Percentiles rank a stretch among this genome's conserved stretches.
Conservation (phyloP, 306 rosid genomes). For the Dryas drummondii region DNA sequence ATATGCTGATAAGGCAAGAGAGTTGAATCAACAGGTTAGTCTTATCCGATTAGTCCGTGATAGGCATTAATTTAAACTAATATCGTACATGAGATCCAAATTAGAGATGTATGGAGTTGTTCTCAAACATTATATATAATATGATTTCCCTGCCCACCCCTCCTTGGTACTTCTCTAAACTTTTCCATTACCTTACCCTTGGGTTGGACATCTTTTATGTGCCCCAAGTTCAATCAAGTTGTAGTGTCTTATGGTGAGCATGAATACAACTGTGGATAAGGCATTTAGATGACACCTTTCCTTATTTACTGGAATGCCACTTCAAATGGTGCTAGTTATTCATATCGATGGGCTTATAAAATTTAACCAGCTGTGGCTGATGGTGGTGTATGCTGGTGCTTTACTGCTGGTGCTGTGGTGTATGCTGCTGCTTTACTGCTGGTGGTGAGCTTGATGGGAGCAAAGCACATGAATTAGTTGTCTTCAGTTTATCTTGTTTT, state of each 20-base stretch:
- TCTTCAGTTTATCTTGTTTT: background rate
- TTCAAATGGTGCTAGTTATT: background rate
- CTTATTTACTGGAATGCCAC: background rate
- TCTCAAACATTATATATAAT: background rate
- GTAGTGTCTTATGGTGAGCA: background rate
- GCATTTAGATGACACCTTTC: background rate
- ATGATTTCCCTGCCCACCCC: background rate
- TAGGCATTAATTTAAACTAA: background rate
- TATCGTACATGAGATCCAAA: background rate
- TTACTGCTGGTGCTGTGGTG: background rate
- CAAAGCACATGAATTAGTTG: background rate
- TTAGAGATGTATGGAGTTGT: background rate
- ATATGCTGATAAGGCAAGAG: conserved; percentile 93
- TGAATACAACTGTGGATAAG: background rate
- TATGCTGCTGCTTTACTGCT: background rate
- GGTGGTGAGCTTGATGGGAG: conserved; percentile 15
- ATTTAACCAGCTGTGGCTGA: background rate
- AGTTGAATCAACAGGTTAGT: conserved; percentile 88
- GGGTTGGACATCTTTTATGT: background rate
- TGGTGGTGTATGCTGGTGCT: background rate
- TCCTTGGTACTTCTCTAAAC: background rate
- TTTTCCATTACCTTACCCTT: background rate
- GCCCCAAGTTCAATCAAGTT: background rate
- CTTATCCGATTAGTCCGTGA: conserved; percentile 21
- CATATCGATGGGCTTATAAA: background rate